Conservation (phyloP, 305 asterid genomes). For the Fraxinus floribunda region DNA sequence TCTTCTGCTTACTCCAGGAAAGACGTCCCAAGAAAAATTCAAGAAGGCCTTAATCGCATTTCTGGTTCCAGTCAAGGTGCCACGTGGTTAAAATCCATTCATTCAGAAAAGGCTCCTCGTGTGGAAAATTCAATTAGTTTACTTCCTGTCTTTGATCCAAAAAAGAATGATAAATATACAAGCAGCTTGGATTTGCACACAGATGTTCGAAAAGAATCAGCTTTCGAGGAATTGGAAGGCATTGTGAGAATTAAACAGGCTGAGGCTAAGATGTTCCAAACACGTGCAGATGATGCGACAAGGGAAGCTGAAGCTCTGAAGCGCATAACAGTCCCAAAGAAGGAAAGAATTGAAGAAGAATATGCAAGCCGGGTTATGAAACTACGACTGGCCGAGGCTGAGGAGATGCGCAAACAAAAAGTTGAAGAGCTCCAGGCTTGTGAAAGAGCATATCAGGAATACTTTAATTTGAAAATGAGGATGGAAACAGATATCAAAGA, state of each 20-base stretch:
- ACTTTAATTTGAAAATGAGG: slow-evolving; percentile 76
- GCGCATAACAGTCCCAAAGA: slow-evolving; percentile 57
- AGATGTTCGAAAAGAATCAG: slow-evolving; percentile 45
- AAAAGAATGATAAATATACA: slow-evolving; percentile 35
- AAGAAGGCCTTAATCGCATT: slow-evolving; percentile 48
- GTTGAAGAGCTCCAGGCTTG: slow-evolving; percentile 69
- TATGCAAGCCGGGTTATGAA: slow-evolving; percentile 53
- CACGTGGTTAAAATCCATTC: slow-evolving; percentile 55
- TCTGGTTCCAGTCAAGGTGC: slow-evolving; percentile 58
- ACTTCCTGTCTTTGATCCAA: slow-evolving; percentile 42
- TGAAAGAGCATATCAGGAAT: slow-evolving; percentile 71
- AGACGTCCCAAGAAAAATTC: slow-evolving; percentile 44
- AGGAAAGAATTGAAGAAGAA: slow-evolving; percentile 65
- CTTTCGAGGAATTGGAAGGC: slow-evolving; percentile 84
- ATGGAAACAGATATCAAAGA: slow-evolving; percentile 92
- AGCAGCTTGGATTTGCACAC: slow-evolving; percentile 41
- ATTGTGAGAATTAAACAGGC: slow-evolving; percentile 86
- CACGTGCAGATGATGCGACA: slow-evolving; percentile 89
- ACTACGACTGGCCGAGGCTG: slow-evolving; percentile 75
- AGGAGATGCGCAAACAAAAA: slow-evolving; percentile 81
- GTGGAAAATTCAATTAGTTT: slow-evolving; percentile 43
- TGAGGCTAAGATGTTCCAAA: slow-evolving; percentile 86
- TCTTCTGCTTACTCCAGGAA: slow-evolving; percentile 40
- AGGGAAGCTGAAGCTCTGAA: slow-evolving; percentile 83
- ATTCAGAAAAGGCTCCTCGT: slow-evolving; percentile 48